Conservation (phyloP, 1,284 basidiomycete species). For the Sporisorium exsertum region DNA sequence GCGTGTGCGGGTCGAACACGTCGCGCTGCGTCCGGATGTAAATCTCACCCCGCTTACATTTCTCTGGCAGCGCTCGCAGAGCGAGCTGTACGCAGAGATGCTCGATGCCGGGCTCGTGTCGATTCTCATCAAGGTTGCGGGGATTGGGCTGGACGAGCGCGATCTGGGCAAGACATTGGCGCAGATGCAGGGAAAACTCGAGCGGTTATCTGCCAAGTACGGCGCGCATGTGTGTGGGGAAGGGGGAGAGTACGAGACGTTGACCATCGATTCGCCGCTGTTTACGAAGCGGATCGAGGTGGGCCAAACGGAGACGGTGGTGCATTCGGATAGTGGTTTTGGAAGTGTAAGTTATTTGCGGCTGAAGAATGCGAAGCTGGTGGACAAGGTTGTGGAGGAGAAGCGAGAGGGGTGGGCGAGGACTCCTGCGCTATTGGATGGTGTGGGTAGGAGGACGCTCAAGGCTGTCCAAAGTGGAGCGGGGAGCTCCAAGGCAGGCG, state of each 20-base stretch:
- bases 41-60: conserved; percentile 84
- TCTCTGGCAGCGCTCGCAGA: conserved; percentile 93
- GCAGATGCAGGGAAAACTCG: conserved; percentile 80
- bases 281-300: conserved; percentile 83
- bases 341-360: conserved; percentile 64
- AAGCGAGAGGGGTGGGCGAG: neutral
- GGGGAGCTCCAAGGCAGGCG: too few relatives aligned
- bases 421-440: conserved; percentile 39
- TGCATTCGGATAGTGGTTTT: conserved; percentile 61
- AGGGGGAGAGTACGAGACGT: conserved; percentile 96
- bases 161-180: conserved; percentile 84
- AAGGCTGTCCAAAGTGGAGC: conserved; percentile 15
- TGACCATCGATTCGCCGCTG: conserved; percentile 89
- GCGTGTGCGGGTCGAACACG: conserved; percentile 95
- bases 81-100: conserved; percentile 87
- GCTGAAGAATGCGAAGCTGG: conserved; percentile 48
- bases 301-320: conserved; percentile 52
- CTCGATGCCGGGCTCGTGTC: conserved; percentile 81
- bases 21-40: conserved; percentile 74
- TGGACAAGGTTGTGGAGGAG: conserved; percentile 43
- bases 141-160: conserved; percentile 81
- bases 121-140: conserved; percentile 94
- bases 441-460: conserved; percentile 32
- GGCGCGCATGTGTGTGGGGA: conserved; percentile 96
- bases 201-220: conserved; percentile 81